Evolutionary conservation across 805 yeast species (phyloP), one percentile per base, ranked within the genome.

Genomic region (Zygotorulaspora sp.): DNA sequence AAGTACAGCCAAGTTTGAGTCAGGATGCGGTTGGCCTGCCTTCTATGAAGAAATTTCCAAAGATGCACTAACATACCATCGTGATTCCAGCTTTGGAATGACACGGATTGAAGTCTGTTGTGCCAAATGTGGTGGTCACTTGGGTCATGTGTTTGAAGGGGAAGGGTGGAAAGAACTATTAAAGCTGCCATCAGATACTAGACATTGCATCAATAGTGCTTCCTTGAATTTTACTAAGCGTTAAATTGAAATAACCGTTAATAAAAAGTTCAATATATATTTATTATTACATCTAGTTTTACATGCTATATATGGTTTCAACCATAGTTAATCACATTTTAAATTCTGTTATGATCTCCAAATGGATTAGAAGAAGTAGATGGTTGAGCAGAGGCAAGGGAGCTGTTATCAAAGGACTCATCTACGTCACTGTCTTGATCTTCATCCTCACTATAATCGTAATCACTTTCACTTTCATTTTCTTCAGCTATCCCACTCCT

Each of bases 11-110:
- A 90, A 92, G 61, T 92, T 92, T 53, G 80, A 82, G 41, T 77
- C 95, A 9, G 87, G 87, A 37, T 92, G 98, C 62, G 98, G 98
- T 2, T 92, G 98, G 98, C 98, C 98, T 1, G 89, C 96, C 0
- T 92, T 92, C 62, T 90, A 81, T 61, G 83, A 86, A 41, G 96
- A 56, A 21, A 38, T 95, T 1, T 67, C 85, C 26, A 94, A 95
- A 0, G 89, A 88, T 0, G 71, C 95, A 5, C 71, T 92, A 26
- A 70, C 62, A 14, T 68, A 81, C 9, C 63, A 72, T 41, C 70
- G 67, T 13, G 98, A 92, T 60, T 52, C 40, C 0, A 61, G 80
- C 6, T 63, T 66, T 34, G 97, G 97, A 0, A 88, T 83, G 92
- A 68, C 66, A 10, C 72, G 98, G 45, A 85, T 79, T 9, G 99